phyloP scores from a whole-genome alignment of 2,329 filamentous ascomycete species.

The Phaeophleospora eucalypticola region DNA sequence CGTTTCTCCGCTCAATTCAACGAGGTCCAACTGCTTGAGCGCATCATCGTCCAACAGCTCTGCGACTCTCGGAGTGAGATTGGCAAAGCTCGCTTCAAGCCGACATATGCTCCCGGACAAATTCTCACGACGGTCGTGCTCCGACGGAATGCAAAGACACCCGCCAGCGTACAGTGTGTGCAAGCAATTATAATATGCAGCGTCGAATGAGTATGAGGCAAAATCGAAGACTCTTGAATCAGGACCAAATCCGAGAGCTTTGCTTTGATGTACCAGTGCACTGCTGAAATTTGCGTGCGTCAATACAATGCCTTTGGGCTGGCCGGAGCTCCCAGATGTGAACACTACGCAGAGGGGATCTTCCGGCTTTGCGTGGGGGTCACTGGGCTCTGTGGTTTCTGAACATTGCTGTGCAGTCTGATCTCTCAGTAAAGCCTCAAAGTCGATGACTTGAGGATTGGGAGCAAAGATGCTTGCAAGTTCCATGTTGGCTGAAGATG shows the following conservation, averaged over 20 bases:
- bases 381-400: no score
- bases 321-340: constrained; percentile 16
- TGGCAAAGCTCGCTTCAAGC: background rate
- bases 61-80: constrained; percentile 3
- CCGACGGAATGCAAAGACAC: constrained; percentile 17
- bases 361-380: background rate
- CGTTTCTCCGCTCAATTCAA: constrained; percentile 2
- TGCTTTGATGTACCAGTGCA: background rate
- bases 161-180: constrained; percentile 12
- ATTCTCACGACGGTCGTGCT: constrained; percentile 12
- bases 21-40: background rate
- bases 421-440: background rate
- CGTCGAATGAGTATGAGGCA: constrained; percentile 1
- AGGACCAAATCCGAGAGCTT: background rate
- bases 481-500: background rate
- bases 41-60: background rate
- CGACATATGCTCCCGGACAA: background rate
- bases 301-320: constrained; percentile 14
- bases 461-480: background rate
- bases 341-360: constrained; percentile 10
- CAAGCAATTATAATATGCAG: background rate
- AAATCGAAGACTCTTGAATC: constrained; percentile 1
- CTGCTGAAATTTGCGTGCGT: constrained; percentile 11
- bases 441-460: background rate
- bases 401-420: background rate